Conservation (phyloP, 1,284 basidiomycete genomes). For the Tilletia setariae region DNA sequence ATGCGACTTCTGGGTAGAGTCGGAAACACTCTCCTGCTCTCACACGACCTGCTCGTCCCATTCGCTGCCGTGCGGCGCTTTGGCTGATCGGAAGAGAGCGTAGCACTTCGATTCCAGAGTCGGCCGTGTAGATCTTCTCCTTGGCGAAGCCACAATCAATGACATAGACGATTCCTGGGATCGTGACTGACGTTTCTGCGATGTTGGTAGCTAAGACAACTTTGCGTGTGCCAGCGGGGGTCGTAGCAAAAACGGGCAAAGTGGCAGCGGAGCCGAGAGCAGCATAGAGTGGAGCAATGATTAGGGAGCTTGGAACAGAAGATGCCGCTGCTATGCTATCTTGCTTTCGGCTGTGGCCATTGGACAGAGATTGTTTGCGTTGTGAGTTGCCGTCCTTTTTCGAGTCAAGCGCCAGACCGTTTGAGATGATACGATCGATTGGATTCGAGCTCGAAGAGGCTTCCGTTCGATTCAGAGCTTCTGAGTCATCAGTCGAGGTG, state of each 20-base stretch:
- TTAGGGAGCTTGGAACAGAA: constrained; percentile 31
- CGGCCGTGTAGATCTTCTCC: constrained; percentile 72
- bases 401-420: background rate
- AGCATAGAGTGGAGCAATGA: constrained; percentile 50
- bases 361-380: background rate
- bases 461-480: background rate
- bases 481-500: no score
- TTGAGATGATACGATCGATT: constrained; percentile 14
- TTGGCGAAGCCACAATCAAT: constrained; percentile 82
- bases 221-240: constrained; percentile 73
- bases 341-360: background rate
- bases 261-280: constrained; percentile 45
- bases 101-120: constrained; percentile 41
- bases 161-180: constrained; percentile 91
- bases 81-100: constrained; percentile 43
- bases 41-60: constrained; percentile 49
- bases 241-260: constrained; percentile 44
- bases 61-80: constrained; percentile 43
- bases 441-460: background rate
- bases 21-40: constrained; percentile 46
- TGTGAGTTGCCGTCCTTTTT: background rate
- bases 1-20: constrained; percentile 41
- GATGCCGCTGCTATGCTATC: background rate
- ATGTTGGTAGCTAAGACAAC: constrained; percentile 69
- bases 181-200: constrained; percentile 94